phyloP scores from a whole-genome alignment of 2,329 filamentous ascomycete genomes.

The Pyrenochaeta sp. region DNA sequence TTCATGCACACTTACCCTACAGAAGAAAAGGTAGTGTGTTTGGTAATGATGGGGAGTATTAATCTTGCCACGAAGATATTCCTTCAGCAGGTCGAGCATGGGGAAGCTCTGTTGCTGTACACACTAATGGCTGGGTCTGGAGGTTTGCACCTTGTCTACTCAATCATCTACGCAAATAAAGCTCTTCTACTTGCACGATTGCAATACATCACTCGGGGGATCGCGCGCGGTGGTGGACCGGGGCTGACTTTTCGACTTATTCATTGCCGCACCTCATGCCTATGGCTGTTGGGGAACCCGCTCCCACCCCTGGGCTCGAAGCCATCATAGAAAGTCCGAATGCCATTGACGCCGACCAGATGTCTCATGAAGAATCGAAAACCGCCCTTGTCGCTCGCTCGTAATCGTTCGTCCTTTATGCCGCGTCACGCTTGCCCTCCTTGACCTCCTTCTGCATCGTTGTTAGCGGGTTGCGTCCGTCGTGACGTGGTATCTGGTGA shows the following conservation, averaged over 20 bases:
- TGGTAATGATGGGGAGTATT: conserved; percentile 68
- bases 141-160: conserved; percentile 25
- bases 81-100: conserved; percentile 73
- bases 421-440: conserved; percentile 92
- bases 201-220: conserved; percentile 32
- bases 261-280: conserved; percentile 50
- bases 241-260: conserved; percentile 47
- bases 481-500: not conserved
- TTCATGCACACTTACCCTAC: conserved; percentile 70
- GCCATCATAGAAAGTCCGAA: conserved; percentile 50
- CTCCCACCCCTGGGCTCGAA: conserved; percentile 46
- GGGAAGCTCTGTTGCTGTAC: conserved; percentile 70
- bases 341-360: conserved; percentile 54
- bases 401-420: conserved; percentile 63
- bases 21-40: conserved; percentile 64
- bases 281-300: conserved; percentile 42
- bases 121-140: conserved; percentile 68
- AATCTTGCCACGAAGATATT: conserved; percentile 72
- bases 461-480: conserved; percentile 32
- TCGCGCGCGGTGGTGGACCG: conserved; percentile 29
- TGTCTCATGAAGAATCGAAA: conserved; percentile 52
- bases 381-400: conserved; percentile 45
- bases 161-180: conserved; percentile 13
- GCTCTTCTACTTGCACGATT: conserved; percentile 4
- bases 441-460: conserved; percentile 87